Conservation (phyloP, 2,329 filamentous ascomycete species). For the Diplodia seriata region DNA sequence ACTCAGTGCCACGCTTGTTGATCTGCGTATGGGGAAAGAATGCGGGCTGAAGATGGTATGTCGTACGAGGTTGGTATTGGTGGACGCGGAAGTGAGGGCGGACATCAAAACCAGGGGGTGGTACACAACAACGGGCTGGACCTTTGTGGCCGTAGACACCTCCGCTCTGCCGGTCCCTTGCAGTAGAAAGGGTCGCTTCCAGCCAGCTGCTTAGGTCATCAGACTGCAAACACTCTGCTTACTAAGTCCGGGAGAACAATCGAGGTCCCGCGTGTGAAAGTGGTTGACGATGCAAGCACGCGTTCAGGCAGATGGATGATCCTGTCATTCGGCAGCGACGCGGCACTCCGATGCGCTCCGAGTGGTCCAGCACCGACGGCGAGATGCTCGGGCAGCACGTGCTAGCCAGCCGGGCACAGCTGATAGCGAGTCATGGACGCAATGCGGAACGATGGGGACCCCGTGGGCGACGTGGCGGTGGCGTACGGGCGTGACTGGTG, state of each 20-base stretch:
- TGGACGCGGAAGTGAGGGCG: background rate
- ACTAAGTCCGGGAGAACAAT: background rate
- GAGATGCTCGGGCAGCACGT: background rate
- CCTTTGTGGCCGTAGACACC: background rate
- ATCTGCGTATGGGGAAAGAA: slow-evolving; percentile 2
- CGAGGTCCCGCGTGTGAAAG: background rate
- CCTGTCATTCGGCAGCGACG: background rate
- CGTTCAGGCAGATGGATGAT: background rate
- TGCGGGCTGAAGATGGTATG: slow-evolving; percentile 8
- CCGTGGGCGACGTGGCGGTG: slow-evolving; percentile 27
- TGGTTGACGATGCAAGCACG: background rate
- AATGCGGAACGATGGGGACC: slow-evolving; percentile 9
- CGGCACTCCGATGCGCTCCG: background rate
- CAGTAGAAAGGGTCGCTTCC: background rate
- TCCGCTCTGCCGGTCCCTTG: background rate
- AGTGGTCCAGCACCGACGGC: background rate
- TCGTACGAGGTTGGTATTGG: background rate
- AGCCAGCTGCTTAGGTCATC: background rate
- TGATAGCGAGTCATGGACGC: slow-evolving; percentile 15
- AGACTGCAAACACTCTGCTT: background rate
- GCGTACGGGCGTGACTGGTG: slow-evolving; percentile 16
- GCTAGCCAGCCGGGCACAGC: background rate
- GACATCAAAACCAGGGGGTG: background rate
- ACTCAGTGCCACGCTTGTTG: background rate
- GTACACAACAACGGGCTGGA: background rate